phyloP scores from a whole-genome alignment of 441 rosid species.

The Erodium moschatum region DNA sequence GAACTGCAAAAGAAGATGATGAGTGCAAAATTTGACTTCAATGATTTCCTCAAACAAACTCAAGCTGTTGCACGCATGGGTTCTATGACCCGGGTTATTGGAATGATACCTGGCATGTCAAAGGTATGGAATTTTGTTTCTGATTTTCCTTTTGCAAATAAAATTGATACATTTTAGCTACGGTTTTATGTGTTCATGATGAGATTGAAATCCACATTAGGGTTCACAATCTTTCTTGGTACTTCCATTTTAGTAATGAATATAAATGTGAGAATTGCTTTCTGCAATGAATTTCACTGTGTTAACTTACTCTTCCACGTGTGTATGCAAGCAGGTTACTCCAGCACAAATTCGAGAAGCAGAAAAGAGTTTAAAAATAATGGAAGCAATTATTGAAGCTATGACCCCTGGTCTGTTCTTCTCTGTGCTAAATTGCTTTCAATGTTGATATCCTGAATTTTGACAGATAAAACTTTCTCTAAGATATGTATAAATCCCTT shows the following conservation, averaged over 20 bases:
- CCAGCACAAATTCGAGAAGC: constrained; percentile 94
- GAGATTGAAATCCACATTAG: neutral
- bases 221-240: constrained; percentile 7
- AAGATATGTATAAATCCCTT: neutral
- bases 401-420: constrained; percentile 76
- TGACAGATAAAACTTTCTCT: neutral
- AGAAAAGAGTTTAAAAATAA: constrained; percentile 69
- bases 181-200: neutral
- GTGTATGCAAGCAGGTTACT: constrained; percentile 43
- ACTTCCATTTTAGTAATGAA: neutral
- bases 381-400: constrained; percentile 88
- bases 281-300: neutral
- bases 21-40: constrained; percentile 94
- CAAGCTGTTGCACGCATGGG: constrained; percentile 97
- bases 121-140: constrained; percentile 43
- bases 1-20: constrained; percentile 95
- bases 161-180: neutral
- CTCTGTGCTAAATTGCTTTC: neutral
- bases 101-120: constrained; percentile 98
- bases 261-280: neutral
- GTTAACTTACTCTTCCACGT: constrained; percentile 8
- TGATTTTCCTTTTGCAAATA: constrained; percentile 4
- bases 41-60: constrained; percentile 92
- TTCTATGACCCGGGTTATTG: constrained; percentile 80
- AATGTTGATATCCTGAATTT: neutral